A percentile compares a stretch with the other conserved stretches of the same genome.
Conservation (phyloP, 257 asterid species). For the Nicotiana attenuata region DNA sequence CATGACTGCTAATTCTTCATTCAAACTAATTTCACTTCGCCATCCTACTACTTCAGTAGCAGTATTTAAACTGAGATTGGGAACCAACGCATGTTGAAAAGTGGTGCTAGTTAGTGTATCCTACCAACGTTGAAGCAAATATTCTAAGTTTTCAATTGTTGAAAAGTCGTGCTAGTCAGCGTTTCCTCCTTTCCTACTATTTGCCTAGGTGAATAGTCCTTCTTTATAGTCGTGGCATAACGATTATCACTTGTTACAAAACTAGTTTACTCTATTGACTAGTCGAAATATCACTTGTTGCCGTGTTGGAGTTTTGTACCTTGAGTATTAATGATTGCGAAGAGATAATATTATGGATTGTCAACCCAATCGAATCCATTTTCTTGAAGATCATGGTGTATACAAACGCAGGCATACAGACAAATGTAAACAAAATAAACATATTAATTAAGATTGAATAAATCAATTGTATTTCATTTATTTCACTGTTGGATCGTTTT, state of each 20-base stretch:
- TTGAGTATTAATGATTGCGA: not conserved
- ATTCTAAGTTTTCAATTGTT: not conserved
- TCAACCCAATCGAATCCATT: not conserved
- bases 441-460: not conserved
- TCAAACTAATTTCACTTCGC: not conserved
- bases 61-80: not conserved
- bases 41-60: not conserved
- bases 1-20: not conserved
- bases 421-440: not conserved
- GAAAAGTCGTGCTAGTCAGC: not conserved
- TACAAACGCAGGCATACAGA: not conserved
- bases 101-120: not conserved
- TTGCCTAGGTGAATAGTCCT: not conserved
- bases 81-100: not conserved
- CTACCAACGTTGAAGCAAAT: no score
- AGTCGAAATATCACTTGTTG: not conserved
- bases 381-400: not conserved
- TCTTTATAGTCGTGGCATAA: not conserved
- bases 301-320: not conserved
- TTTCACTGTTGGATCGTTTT: no score
- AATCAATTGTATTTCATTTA: not conserved
- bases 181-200: not conserved
- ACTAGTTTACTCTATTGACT: not conserved
- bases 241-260: not conserved
- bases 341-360: not conserved